phyloP scores from a whole-genome alignment of 495 filamentous ascomycete species.

The Poronia punctata region DNA sequence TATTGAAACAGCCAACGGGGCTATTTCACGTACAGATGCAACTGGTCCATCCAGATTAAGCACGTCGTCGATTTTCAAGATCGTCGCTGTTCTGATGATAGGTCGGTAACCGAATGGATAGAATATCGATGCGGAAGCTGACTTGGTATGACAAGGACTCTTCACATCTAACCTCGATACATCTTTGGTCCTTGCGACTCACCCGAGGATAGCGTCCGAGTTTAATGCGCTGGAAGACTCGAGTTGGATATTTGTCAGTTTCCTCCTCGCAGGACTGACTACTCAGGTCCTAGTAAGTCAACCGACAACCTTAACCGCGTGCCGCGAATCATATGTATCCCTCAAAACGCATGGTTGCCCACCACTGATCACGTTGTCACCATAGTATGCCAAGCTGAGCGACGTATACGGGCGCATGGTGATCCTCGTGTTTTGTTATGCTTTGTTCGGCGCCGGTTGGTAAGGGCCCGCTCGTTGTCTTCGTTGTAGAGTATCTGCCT shows the following conservation, averaged over 20 bases:
- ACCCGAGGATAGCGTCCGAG: slow-evolving; percentile 57
- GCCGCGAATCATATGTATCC: no score
- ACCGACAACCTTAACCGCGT: no score
- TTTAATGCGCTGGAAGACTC: slow-evolving; percentile 54
- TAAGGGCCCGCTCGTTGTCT: slow-evolving; percentile 18
- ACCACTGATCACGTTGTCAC: no score
- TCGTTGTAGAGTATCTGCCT: no score
- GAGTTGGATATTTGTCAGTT: slow-evolving; percentile 62
- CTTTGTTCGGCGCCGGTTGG: slow-evolving; percentile 38
- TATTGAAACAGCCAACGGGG: neutral
- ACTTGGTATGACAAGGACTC: slow-evolving; percentile 38
- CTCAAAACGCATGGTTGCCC: no score
- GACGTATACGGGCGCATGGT: slow-evolving; percentile 44
- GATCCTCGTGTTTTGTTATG: slow-evolving; percentile 35
- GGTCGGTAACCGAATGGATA: neutral
- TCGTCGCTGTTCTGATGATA: slow-evolving; percentile 11
- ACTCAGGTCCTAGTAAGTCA: slow-evolving; percentile 51
- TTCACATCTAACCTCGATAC: slow-evolving; percentile 58
- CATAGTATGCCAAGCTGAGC: slow-evolving; percentile 42
- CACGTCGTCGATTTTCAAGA: slow-evolving; percentile 1
- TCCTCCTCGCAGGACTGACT: slow-evolving; percentile 51
- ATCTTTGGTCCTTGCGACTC: slow-evolving; percentile 57
- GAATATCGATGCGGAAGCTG: neutral
- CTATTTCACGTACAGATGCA: neutral
- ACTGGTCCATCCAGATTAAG: neutral